Evolutionary conservation across 2,329 filamentous ascomycete species (phyloP).

Genomic region (Verticillium tricorpus): DNA sequence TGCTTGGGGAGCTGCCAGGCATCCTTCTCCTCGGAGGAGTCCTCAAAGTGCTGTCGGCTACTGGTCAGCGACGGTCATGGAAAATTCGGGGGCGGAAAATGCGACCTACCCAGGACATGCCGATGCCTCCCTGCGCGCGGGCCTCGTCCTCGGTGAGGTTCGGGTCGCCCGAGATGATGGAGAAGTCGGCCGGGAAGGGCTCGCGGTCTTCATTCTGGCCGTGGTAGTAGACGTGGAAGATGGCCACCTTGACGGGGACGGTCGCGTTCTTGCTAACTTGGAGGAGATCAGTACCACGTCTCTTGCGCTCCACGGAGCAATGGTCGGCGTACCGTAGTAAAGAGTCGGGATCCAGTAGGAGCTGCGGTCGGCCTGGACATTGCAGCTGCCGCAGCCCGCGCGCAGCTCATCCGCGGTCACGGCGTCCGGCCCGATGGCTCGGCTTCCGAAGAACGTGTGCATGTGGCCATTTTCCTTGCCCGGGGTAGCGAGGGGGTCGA

Average conservation of each 20-base stretch:
- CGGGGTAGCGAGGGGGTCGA: background rate
- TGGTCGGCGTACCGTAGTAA: background rate
- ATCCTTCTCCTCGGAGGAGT: constrained; percentile 1
- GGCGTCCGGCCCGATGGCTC: constrained; percentile 1
- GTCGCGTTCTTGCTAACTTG: constrained; percentile 1
- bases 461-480: constrained; percentile 3
- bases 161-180: constrained; percentile 1
- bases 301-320: background rate
- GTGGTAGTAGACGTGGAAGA: constrained; percentile 2
- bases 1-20: constrained; percentile 1
- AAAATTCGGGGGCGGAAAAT: background rate
- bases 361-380: background rate
- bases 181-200: constrained; percentile 1
- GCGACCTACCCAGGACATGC: background rate
- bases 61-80: background rate
- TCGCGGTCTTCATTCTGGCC: background rate
- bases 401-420: background rate
- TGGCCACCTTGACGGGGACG: constrained; percentile 2
- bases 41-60: background rate
- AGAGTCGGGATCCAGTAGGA: constrained; percentile 3
- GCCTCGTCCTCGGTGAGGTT: background rate
- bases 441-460: constrained; percentile 2
- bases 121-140: background rate
- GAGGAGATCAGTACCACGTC: background rate
- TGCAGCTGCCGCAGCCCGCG: background rate